Evolutionary conservation across 305 asterid genomes (phyloP).

Genomic region (Fraxinus paxiana): DNA sequence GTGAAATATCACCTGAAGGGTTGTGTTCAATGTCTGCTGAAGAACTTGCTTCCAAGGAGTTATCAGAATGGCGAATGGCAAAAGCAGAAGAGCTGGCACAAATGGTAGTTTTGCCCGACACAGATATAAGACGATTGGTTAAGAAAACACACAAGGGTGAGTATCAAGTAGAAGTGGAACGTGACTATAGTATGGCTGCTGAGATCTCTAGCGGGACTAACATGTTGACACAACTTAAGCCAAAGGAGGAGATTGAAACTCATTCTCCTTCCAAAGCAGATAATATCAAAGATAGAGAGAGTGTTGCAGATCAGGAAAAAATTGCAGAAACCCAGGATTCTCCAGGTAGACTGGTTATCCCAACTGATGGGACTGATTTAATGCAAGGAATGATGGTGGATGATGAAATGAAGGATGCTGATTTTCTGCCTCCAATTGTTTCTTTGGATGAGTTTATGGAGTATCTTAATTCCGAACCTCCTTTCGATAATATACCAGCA

Average conservation of each 20-base stretch:
- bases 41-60: slow-evolving; percentile 98
- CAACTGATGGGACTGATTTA: slow-evolving; percentile 78
- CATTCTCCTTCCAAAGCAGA: slow-evolving; percentile 38
- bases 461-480: slow-evolving; percentile 89
- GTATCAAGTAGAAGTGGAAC: slow-evolving; percentile 79
- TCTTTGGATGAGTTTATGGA: slow-evolving; percentile 95
- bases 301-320: slow-evolving; percentile 32
- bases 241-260: slow-evolving; percentile 31
- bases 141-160: slow-evolving; percentile 99
- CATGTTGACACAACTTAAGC: slow-evolving; percentile 35
- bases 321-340: slow-evolving; percentile 50
- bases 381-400: slow-evolving; percentile 97
- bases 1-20: slow-evolving; percentile 75
- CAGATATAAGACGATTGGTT: slow-evolving; percentile 75
- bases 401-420: slow-evolving; percentile 86
- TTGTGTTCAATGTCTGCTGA: slow-evolving; percentile 94
- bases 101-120: slow-evolving; percentile 90
- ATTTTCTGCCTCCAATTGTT: slow-evolving; percentile 84
- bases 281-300: slow-evolving; percentile 39
- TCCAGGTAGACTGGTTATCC: slow-evolving; percentile 63
- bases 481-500: slow-evolving; percentile 59
- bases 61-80: slow-evolving; percentile 92
- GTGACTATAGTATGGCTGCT: slow-evolving; percentile 48
- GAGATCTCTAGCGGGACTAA: slow-evolving; percentile 72
- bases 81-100: slow-evolving; percentile 92